Evolutionary conservation across 768 basidiomycete species (phyloP).

Genomic region (Pholiota molesta): DNA sequence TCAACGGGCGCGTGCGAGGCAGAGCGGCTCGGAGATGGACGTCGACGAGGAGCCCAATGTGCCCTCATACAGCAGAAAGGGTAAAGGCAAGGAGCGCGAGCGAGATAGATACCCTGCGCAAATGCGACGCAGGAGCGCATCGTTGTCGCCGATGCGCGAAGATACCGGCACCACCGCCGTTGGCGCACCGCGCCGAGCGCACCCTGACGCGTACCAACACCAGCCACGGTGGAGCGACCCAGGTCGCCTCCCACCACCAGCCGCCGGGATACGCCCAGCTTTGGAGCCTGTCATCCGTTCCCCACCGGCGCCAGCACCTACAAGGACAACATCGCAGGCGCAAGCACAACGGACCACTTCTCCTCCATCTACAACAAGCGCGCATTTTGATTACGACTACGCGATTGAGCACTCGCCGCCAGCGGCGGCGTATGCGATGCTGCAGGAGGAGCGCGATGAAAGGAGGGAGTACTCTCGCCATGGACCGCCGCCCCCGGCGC

Average conservation of each 20-base stretch:
- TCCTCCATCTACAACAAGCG: not conserved
- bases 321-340: too few species aligned
- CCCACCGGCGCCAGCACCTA: too few species aligned
- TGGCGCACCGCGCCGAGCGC: not conserved
- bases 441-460: not conserved
- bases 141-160: not conserved
- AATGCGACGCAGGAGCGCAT: not conserved
- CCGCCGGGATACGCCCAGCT: too few species aligned
- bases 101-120: not conserved
- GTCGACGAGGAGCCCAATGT: not conserved
- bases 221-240: not conserved
- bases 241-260: not conserved
- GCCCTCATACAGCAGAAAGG: not conserved
- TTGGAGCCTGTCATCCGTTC: too few species aligned
- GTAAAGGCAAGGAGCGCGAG: not conserved
- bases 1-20: not conserved
- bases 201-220: not conserved
- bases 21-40: not conserved
- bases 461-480: not conserved
- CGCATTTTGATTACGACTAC: not conserved
- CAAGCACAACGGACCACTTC: not conserved
- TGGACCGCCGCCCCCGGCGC: not conserved
- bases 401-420: constrained; percentile 7
- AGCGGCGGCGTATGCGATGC: not conserved
- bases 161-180: not conserved